These are phyloP conservation scores for Triticum aestivum DNA, from an alignment of 176 grass and related monocot species.

Conservation along the genomic window IWGSC_CS_RefSeq_v2.1 NC_057808.1:437199141-437199640, in stretches of 20 bases:
- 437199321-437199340: background rate
- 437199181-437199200: background rate
- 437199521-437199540: too few relatives aligned
- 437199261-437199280: background rate
- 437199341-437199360: too few relatives aligned
- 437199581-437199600: background rate
- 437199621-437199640: background rate
- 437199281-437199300: too few relatives aligned
- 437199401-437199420: background rate
- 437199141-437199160: background rate
- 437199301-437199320: background rate
- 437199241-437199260: background rate
- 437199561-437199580: background rate
- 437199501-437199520: too few relatives aligned
- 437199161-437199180: background rate
- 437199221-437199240: background rate
- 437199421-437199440: background rate
- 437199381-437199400: too few relatives aligned
- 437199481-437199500: too few relatives aligned
- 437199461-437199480: background rate
- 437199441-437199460: background rate
- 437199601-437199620: background rate
- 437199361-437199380: too few relatives aligned
- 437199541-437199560: background rate
- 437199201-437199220: background rate